phyloP scores from a whole-genome alignment of 495 filamentous ascomycete genomes.

The Niebla homalea region DNA sequence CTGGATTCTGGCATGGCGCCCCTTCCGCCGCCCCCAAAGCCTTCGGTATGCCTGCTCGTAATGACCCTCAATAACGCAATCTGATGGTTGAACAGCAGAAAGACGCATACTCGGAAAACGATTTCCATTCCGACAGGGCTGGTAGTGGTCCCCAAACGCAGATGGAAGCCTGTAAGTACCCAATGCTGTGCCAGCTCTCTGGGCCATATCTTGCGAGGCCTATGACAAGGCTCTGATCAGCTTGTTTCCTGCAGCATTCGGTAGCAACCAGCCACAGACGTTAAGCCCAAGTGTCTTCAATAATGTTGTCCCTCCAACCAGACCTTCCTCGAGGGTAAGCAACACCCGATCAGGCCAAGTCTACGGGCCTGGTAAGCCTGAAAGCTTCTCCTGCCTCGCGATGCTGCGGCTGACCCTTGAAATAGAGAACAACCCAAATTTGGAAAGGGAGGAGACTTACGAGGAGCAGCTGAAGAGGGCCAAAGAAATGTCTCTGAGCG shows the following conservation, averaged over 20 bases:
- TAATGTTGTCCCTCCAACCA: slow-evolving; percentile 32
- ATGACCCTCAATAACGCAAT: neutral
- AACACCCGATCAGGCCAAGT: slow-evolving; percentile 14
- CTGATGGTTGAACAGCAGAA: slow-evolving; percentile 5
- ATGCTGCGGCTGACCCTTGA: slow-evolving; percentile 19
- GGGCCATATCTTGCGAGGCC: neutral
- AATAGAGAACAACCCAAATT: slow-evolving; percentile 30
- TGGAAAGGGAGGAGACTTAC: slow-evolving; percentile 37
- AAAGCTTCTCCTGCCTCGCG: neutral
- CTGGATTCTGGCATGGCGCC: slow-evolving; percentile 36
- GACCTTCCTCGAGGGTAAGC: slow-evolving; percentile 55
- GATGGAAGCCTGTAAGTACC: slow-evolving; percentile 8
- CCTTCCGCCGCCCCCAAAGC: slow-evolving; percentile 18
- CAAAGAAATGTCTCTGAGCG: slow-evolving; percentile 38
- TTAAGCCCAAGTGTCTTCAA: slow-evolving; percentile 14
- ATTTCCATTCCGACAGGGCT: slow-evolving; percentile 15
- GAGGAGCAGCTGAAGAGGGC: slow-evolving; percentile 46
- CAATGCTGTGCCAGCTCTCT: neutral
- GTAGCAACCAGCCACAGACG: slow-evolving; percentile 10
- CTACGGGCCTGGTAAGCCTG: neutral
- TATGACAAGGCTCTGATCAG: neutral
- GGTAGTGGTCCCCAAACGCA: slow-evolving; percentile 6
- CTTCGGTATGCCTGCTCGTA: neutral
- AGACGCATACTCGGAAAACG: slow-evolving; percentile 10
- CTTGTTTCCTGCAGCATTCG: slow-evolving; percentile 7